These are phyloP conservation scores for Nothophaeocryptopus gaeumannii DNA, from an alignment of 2,329 filamentous ascomycete genomes.

Conservation along the genomic window DNA sequence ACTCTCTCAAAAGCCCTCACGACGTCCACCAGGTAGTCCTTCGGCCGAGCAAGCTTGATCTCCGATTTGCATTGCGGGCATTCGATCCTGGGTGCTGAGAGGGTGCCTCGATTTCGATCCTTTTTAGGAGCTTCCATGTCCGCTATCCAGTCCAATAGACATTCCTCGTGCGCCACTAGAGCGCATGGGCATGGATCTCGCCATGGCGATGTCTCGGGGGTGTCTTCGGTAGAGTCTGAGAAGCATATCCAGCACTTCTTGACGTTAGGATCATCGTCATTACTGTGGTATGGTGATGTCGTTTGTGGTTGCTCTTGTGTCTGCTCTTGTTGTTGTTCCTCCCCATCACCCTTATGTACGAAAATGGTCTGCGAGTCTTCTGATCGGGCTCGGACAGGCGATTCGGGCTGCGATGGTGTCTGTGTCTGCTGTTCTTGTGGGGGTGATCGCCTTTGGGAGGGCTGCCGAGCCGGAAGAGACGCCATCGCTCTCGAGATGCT, in stretches of 20 bases:
- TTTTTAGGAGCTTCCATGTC: constrained; percentile 69
- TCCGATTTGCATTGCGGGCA: constrained; percentile 88
- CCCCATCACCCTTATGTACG: constrained; percentile 35
- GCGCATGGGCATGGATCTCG: constrained; percentile 87
- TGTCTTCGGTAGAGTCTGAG: constrained; percentile 62
- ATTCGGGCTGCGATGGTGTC: constrained; percentile 17
- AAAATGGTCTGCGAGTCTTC: constrained; percentile 48
- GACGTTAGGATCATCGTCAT: constrained; percentile 35
- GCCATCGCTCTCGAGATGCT: constrained; percentile 34
- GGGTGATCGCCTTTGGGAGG: constrained; percentile 21
- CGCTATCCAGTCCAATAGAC: constrained; percentile 88
- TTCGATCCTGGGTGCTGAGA: constrained; percentile 58
- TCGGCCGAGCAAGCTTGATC: constrained; percentile 73
- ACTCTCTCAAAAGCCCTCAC: constrained; percentile 58
- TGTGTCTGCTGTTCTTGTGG: constrained; percentile 18
- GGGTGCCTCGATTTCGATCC: constrained; percentile 47
- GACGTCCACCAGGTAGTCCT: constrained; percentile 67
- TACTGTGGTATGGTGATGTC: constrained; percentile 19
- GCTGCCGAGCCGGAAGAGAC: constrained; percentile 39
- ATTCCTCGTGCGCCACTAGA: constrained; percentile 84
- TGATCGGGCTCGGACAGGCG: constrained; percentile 36
- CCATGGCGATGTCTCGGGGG: constrained; percentile 65
- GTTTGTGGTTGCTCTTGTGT: constrained; percentile 4
- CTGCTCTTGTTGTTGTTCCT: constrained; percentile 11
- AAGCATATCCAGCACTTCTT: constrained; percentile 70